phyloP scores from a whole-genome alignment of 176 grass and related monocot genomes.

The Urochloa ruziziensis region DNA sequence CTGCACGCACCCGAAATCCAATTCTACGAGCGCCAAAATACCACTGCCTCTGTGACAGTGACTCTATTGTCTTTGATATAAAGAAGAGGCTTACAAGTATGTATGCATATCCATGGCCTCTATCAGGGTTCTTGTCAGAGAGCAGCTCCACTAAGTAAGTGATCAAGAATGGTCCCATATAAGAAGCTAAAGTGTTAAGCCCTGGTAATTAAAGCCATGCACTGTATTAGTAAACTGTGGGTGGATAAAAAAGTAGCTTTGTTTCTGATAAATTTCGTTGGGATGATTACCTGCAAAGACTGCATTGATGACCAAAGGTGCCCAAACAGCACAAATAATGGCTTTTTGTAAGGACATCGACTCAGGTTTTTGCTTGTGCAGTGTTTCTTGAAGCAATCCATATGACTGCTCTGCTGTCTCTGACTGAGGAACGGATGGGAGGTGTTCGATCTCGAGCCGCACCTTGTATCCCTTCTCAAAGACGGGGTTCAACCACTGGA shows the following conservation, averaged over 20 bases:
- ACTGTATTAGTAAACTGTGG: not conserved
- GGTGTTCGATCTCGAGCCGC: conserved; percentile 57
- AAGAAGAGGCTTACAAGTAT: conserved; percentile 70
- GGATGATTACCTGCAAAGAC: conserved; percentile 62
- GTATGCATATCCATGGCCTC: conserved; percentile 46
- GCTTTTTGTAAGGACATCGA: conserved; percentile 37
- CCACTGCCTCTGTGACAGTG: conserved; percentile 86
- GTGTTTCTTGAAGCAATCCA: conserved; percentile 59
- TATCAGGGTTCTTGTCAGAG: conserved; percentile 35
- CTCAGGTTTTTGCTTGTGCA: conserved; percentile 56
- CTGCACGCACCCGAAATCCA: conserved; percentile 63
- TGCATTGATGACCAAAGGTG: conserved; percentile 68
- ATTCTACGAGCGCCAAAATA: conserved; percentile 82
- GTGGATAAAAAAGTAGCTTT: conserved; percentile 12
- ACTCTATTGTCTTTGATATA: conserved; percentile 76
- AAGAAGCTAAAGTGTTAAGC: conserved; percentile 74
- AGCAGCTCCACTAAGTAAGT: conserved; percentile 83
- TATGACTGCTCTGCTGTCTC: conserved; percentile 59
- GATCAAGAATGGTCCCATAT: conserved; percentile 77
- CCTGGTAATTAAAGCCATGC: conserved; percentile 37
- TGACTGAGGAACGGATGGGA: conserved; percentile 53
- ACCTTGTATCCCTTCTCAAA: conserved; percentile 57
- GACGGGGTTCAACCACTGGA: conserved; percentile 72
- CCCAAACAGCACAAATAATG: conserved; percentile 61
- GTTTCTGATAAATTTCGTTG: not conserved